Evolutionary conservation across 768 basidiomycete species (phyloP).

Genomic region (Clavulina sp.): DNA sequence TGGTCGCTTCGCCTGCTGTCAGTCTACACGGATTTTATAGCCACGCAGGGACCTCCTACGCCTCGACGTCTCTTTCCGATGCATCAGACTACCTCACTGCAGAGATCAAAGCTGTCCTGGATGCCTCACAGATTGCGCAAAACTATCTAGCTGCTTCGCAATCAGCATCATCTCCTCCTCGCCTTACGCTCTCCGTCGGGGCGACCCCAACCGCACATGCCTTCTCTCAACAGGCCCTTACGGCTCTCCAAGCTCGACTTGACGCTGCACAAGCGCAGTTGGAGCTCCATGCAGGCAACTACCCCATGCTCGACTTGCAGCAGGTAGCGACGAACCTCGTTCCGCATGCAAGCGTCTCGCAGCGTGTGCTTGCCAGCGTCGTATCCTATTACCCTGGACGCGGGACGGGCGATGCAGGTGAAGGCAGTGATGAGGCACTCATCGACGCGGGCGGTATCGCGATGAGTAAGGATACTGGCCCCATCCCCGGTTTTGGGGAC

Average conservation of each 20-base stretch:
- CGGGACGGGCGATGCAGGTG: too few species aligned
- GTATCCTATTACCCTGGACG: conserved; percentile 66
- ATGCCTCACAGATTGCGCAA: conserved; percentile 39
- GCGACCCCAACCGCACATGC: conserved; percentile 82
- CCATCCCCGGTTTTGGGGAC: conserved; percentile 51
- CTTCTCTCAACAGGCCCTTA: conserved; percentile 27
- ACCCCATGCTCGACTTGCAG: conserved; percentile 70
- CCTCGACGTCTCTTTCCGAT: conserved; percentile 46
- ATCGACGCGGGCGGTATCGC: conserved; percentile 74
- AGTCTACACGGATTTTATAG: conserved; percentile 71
- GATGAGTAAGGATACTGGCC: conserved; percentile 75
- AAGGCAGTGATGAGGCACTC: conserved; percentile 54
- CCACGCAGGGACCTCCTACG: conserved; percentile 64
- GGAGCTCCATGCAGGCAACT: conserved; percentile 72
- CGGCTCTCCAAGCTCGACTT: conserved; percentile 29
- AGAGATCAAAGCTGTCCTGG: conserved; percentile 56
- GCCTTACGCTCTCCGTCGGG: conserved; percentile 56
- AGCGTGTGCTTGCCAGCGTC: conserved; percentile 52
- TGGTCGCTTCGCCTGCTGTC: conserved; percentile 37
- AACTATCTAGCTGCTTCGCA: conserved; percentile 23
- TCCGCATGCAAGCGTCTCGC: conserved; percentile 36
- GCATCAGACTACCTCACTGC: conserved; percentile 47
- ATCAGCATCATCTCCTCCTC: conserved; percentile 3
- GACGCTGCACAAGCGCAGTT: conserved; percentile 37
- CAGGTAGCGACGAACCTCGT: conserved; percentile 61